A percentile compares a stretch with the other conserved stretches of the same genome.
phyloP scores from a whole-genome alignment of 2,329 filamentous ascomycete species.

The Fusarium drepaniforme region DNA sequence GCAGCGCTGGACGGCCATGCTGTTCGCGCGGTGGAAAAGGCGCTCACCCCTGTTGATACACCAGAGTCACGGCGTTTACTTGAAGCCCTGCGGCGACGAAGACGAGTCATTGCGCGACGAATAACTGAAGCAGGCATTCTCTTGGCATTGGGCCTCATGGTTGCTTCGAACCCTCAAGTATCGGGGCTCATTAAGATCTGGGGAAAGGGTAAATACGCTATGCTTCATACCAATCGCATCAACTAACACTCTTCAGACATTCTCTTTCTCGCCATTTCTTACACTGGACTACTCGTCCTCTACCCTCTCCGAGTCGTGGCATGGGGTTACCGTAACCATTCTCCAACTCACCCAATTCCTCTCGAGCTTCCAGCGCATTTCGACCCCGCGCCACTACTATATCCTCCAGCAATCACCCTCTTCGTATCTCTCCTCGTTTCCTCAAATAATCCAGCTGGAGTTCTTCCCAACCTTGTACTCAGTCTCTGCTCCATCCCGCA shows the following conservation, averaged over 20 bases:
- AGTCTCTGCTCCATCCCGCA: slow-evolving; percentile 82
- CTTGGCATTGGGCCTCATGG: slow-evolving; percentile 60
- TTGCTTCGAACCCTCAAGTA: slow-evolving; percentile 61
- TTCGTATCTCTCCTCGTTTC: slow-evolving; percentile 82
- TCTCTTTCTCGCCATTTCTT: slow-evolving; percentile 51
- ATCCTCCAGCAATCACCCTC: slow-evolving; percentile 82
- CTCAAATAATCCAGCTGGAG: slow-evolving; percentile 67
- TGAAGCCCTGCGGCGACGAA: slow-evolving; percentile 56
- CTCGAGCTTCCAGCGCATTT: slow-evolving; percentile 78
- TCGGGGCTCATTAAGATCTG: slow-evolving; percentile 59
- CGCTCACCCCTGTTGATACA: slow-evolving; percentile 20
- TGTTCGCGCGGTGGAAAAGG: slow-evolving; percentile 37
- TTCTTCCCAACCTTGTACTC: slow-evolving; percentile 87
- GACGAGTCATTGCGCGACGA: slow-evolving; percentile 65
- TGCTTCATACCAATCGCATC: neutral
- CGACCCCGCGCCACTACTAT: slow-evolving; percentile 91
- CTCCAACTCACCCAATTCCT: slow-evolving; percentile 53
- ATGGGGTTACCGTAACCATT: slow-evolving; percentile 59
- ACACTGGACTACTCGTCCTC: slow-evolving; percentile 56
- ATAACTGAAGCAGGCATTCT: slow-evolving; percentile 66
- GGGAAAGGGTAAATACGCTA: slow-evolving; percentile 59
- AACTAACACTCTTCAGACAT: slow-evolving; percentile 55
- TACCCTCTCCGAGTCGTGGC: slow-evolving; percentile 72
- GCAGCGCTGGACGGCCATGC: slow-evolving; percentile 58
- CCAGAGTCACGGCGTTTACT: slow-evolving; percentile 36